Conservation (phyloP, 1,139 yeast genomes). For the Debaryomycetaceae sp. region DNA sequence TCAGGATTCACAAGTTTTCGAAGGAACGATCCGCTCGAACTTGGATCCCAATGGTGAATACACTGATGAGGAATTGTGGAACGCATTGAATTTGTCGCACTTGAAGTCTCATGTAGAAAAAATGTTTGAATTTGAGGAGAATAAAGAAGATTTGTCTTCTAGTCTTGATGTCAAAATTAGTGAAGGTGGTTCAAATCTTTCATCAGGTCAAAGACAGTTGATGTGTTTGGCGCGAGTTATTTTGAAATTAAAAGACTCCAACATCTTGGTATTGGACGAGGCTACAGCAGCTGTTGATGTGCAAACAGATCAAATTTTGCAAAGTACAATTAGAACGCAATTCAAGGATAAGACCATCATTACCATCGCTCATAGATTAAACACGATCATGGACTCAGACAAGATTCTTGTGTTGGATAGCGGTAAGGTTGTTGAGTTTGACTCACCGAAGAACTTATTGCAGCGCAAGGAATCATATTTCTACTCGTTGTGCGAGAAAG, state of each 20-base stretch:
- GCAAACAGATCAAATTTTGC: slow-evolving; percentile 84
- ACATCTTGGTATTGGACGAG: slow-evolving; percentile 82
- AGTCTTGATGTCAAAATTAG: slow-evolving; percentile 63
- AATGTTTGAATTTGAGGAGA: slow-evolving; percentile 44
- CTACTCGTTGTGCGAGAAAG: slow-evolving; percentile 74
- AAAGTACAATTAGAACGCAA: slow-evolving; percentile 80
- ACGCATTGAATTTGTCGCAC: slow-evolving; percentile 80
- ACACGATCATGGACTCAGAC: slow-evolving; percentile 91
- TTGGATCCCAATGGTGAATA: slow-evolving; percentile 76
- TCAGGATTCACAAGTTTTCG: slow-evolving; percentile 94
- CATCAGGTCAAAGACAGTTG: slow-evolving; percentile 89
- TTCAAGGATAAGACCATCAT: slow-evolving; percentile 86
- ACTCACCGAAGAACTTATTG: slow-evolving; percentile 67
- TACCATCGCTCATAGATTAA: slow-evolving; percentile 92
- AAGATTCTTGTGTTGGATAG: slow-evolving; percentile 80
- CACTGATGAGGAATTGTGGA: slow-evolving; percentile 80
- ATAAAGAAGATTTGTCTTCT: slow-evolving; percentile 26
- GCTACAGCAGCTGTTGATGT: slow-evolving; percentile 98
- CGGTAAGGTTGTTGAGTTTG: slow-evolving; percentile 87
- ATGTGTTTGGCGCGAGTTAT: slow-evolving; percentile 90
- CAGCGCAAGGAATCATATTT: slow-evolving; percentile 67
- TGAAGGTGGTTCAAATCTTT: slow-evolving; percentile 85
- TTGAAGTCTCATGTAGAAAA: slow-evolving; percentile 66
- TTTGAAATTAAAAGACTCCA: slow-evolving; percentile 72
- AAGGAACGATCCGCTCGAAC: slow-evolving; percentile 84